Evolutionary conservation across 768 basidiomycete genomes (phyloP).

Genomic region (Mycena amicta): DNA sequence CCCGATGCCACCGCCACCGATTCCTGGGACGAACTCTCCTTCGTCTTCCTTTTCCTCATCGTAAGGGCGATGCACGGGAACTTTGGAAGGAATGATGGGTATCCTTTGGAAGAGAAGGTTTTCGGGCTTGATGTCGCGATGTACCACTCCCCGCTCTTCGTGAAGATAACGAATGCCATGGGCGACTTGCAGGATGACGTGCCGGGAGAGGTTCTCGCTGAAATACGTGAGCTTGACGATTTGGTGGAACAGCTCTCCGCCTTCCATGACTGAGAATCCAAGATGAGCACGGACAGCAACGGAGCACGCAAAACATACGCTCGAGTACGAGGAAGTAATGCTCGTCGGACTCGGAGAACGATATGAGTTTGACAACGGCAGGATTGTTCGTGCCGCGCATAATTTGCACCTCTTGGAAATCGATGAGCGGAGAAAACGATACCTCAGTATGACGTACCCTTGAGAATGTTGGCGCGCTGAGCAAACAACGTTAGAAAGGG

Average conservation of each 20-base stretch:
- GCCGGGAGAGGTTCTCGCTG: slow-evolving; percentile 93
- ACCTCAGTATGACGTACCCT: slow-evolving; percentile 53
- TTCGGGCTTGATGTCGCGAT: slow-evolving; percentile 94
- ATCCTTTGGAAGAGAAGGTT: slow-evolving; percentile 90
- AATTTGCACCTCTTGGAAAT: slow-evolving; percentile 87
- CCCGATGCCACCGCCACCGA: slow-evolving; percentile 97
- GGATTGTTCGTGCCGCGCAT: slow-evolving; percentile 95
- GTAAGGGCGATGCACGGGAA: slow-evolving; percentile 77
- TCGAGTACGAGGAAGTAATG: slow-evolving; percentile 95
- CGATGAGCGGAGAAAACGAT: background rate
- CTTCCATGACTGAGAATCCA: slow-evolving; percentile 82
- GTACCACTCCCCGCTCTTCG: slow-evolving; percentile 96
- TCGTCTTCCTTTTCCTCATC: slow-evolving; percentile 99
- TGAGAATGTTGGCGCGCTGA: slow-evolving; percentile 96
- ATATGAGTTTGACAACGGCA: slow-evolving; percentile 88
- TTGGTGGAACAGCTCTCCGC: slow-evolving; percentile 97
- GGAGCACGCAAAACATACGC: background rate
- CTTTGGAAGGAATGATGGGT: slow-evolving; percentile 85
- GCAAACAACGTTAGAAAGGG: slow-evolving; percentile 22
- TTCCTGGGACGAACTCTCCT: slow-evolving; percentile 88
- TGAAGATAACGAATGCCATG: slow-evolving; percentile 94
- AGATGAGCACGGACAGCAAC: slow-evolving; percentile 19
- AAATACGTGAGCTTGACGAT: slow-evolving; percentile 99
- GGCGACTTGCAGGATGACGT: slow-evolving; percentile 95
- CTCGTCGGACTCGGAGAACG: slow-evolving; percentile 90